A percentile compares a stretch with the other conserved stretches of the same genome.
Evolutionary conservation across 176 grass and related monocot species (phyloP).

Genomic region (Chloris gayana): DNA sequence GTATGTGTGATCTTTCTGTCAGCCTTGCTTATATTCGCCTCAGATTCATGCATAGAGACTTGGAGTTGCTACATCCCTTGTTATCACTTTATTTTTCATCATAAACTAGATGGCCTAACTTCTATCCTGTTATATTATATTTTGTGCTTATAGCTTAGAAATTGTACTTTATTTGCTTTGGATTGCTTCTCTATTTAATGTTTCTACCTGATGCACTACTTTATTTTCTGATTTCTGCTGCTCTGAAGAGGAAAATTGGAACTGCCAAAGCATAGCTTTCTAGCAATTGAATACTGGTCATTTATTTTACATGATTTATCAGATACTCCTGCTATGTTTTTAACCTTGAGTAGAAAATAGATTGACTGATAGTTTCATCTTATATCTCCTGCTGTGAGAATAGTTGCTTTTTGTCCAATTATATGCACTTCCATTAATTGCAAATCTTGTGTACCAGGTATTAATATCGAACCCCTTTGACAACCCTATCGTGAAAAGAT

Average conservation of each 20-base stretch:
- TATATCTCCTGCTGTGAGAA: slow-evolving; percentile 1
- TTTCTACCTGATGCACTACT: background rate
- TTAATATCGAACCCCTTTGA: slow-evolving; percentile 58
- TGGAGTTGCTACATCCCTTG: background rate
- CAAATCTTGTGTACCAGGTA: slow-evolving; percentile 52
- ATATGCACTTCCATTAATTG: slow-evolving; percentile 18
- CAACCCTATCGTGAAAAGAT: slow-evolving; percentile 65
- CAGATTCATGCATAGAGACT: slow-evolving; percentile 1
- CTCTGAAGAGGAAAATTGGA: background rate
- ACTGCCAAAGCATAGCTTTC: background rate
- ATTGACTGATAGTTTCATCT: background rate
- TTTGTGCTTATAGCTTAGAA: background rate
- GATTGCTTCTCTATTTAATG: background rate
- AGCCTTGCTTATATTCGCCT: background rate
- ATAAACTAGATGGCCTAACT: background rate
- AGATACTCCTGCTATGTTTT: background rate
- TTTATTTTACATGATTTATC: slow-evolving; percentile 6
- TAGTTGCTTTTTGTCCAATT: slow-evolving; percentile 11
- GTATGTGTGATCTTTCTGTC: background rate
- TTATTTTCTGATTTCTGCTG: background rate
- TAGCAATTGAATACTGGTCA: background rate
- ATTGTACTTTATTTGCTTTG: slow-evolving; percentile 9
- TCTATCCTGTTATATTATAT: background rate
- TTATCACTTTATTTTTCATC: background rate
- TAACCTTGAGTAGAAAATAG: background rate